Evolutionary conservation across 345 rosid species (phyloP), one percentile per base, ranked within the genome.

Genomic region (Linum lewisii): DNA sequence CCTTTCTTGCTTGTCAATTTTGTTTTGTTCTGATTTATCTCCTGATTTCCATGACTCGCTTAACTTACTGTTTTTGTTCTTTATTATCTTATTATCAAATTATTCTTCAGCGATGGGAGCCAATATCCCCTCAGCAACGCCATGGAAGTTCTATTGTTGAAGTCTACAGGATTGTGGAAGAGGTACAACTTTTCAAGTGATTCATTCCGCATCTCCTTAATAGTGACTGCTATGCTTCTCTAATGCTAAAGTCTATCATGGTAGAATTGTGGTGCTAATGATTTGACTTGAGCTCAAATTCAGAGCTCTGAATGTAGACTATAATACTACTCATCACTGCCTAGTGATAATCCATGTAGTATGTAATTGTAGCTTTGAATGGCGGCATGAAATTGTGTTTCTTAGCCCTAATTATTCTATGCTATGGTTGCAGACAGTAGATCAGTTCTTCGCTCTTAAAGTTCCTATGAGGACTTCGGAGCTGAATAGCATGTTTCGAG

Each of bases 101-200:
- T 50, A 13, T 63, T 68, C 58, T 57, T 61, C 79, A 93, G 99
- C 79, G 63, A 6, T 93, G 99, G 99, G 89, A 87, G 19, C 94
- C 95, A 57, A 83, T 93, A 63, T 93, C 99, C 56, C 84, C 97
- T 67, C 97, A 93, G 63, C 94, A 83, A 74, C 85, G 94, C 64
- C 91, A 89, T 81, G 99, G 90, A 57, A 83, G 79, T 81, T 93
- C 99, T 63, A 82, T 93, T 65, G 91, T 93, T 50, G 99, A 93
- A 82, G 94, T 89, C 58, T 89, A 83, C 61, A 79, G 97, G 77
- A 93, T 93, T n/a, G 88, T 87, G 24, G 99, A 93, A 78, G 99
- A 93, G 99, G 99, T 87, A 78, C 58, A 72, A 42, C 24, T 51
- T 9, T 45, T 19, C 38, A 2, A 11, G 10, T 26, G 53, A 47